These are phyloP conservation scores for Mycosphaerelloides madeirae DNA, from an alignment of 2,329 filamentous ascomycete genomes.

Conservation along the genomic window DNA sequence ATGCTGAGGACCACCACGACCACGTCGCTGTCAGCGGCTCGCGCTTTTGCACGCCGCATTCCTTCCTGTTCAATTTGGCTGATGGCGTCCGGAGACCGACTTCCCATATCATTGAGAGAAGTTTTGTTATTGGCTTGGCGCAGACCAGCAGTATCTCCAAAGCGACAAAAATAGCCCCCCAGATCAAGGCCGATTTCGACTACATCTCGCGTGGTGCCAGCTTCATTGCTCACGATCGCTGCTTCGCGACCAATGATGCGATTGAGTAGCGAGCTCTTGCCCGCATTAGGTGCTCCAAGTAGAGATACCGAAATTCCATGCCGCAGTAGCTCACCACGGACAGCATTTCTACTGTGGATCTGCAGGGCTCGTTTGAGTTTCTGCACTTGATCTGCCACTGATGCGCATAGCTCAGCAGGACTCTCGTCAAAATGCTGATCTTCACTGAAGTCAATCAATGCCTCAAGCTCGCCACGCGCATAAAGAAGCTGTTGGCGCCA, in stretches of 20 bases:
- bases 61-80: slow-evolving; percentile 82
- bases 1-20: slow-evolving; percentile 76
- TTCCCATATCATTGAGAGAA: background rate
- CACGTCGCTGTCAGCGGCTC: slow-evolving; percentile 78
- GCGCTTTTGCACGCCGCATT: slow-evolving; percentile 76
- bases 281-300: slow-evolving; percentile 86
- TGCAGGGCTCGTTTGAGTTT: slow-evolving; percentile 59
- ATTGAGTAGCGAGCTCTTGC: slow-evolving; percentile 93
- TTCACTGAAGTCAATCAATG: slow-evolving; percentile 93
- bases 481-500: slow-evolving; percentile 76
- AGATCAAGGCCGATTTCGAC: slow-evolving; percentile 89
- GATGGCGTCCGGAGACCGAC: slow-evolving; percentile 39
- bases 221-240: slow-evolving; percentile 88
- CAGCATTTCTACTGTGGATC: slow-evolving; percentile 69
- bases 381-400: slow-evolving; percentile 62
- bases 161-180: slow-evolving; percentile 82
- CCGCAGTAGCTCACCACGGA: slow-evolving; percentile 75
- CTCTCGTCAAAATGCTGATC: slow-evolving; percentile 96
- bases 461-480: slow-evolving; percentile 86
- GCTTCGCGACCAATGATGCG: slow-evolving; percentile 84
- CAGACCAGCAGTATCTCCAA: slow-evolving; percentile 92
- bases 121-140: slow-evolving; percentile 36
- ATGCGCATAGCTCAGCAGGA: slow-evolving; percentile 63
- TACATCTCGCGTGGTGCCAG: slow-evolving; percentile 89
- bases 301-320: slow-evolving; percentile 82